Evolutionary conservation across 2,329 filamentous ascomycete species (phyloP), one percentile per base, ranked within the genome.

Genomic region (Hortaea sp.): DNA sequence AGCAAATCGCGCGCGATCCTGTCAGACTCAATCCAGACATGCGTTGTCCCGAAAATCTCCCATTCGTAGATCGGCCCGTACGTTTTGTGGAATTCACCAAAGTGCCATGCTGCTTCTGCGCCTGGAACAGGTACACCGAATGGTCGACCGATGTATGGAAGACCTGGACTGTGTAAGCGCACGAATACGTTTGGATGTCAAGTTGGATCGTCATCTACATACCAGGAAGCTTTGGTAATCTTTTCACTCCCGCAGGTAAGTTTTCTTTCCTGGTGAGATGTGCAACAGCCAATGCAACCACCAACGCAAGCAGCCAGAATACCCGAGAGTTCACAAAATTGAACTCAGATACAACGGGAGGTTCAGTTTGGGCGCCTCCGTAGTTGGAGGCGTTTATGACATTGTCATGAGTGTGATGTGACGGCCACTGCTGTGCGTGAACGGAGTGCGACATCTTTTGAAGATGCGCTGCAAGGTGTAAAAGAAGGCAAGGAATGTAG

Each of bases 1-100:
- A 63, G 58, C 12, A 63, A 57, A 42, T 63, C 61, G 41, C 55
- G 52, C 9, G 61, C 56, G 43, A 63, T 59, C 49, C 63, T 61
- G 54, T 63, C 61, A 47, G 53, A 60, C 46, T 63, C 60, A 39
- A 63, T 57, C 61, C 61, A 63, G 54, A 63, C 57, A 49, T 63
- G 61, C 29, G 56, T 53, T 0, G 45, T 48, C 30, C 61, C 61
- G 53, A 63, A 60, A 29, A 58, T 56, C 48, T 59, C 55, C 60
- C 61, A 63, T 39, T 61, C 60, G 50, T 63, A 63, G 51, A 63
- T 63, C 4, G 61, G 61, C 5, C 61, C 61, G 30, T 56, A 57
- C 41, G 55, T 58, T 57, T 62, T 62, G 55, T 63, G 61, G 29
- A 63, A 50, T 12, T 47, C 53, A 37, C 60, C 60, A 42, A 63